Base-by-base conservation (phyloP, 1,284 basidiomycete species). In the Malassezia nana region DNA sequence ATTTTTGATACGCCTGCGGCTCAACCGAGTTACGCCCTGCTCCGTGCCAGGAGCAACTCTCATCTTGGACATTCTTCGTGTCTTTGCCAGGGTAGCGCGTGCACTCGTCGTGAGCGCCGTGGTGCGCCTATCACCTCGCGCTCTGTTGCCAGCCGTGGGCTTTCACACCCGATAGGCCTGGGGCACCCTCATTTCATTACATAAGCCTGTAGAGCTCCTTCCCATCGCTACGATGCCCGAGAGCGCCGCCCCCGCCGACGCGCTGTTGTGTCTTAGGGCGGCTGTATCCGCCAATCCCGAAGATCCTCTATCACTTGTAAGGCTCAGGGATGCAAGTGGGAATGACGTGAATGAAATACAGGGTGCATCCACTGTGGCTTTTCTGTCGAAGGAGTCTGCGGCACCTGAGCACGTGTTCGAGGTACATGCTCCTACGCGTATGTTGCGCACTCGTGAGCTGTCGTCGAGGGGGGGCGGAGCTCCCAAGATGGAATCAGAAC, bases 371-470 rank as follows among this genome's bases (percentile, higher is more conserved):
- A 18, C 44, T 18, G 28, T 56, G 7, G 33, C 32, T 6, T n/a
- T 56, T 16, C 6, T 42, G 26, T 24, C 31, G 54, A 32, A 52
- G 5, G 38, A 32, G 16, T 38, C 35, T 6, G n/a, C 26, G 28
- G 41, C 54, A 6, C 44, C 53, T 4, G 46, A 40, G n/a, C 13
- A 41, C 6, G 48, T 38, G 7, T 46, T 46, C 28, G 30, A 33
- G 0, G 57, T 57, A 12, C 35, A 47, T 16, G 18, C 44, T 1
- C 38, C 52, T 9, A 62, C 63, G 10, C 58, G 65, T 8, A 46
- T 67, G 1, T 54, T 63, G 16, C 53, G 59, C 9, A 54, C 59
- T n/a, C 51, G 60, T 47, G 56, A 62, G 20, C 26, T 30, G 1
- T 16, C 15, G 5, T n/a, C 33, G 16, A 16, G 45, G 26, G 26